phyloP scores from a whole-genome alignment of 352 stramenopile genomes.

The Pythium folliculosum region DNA sequence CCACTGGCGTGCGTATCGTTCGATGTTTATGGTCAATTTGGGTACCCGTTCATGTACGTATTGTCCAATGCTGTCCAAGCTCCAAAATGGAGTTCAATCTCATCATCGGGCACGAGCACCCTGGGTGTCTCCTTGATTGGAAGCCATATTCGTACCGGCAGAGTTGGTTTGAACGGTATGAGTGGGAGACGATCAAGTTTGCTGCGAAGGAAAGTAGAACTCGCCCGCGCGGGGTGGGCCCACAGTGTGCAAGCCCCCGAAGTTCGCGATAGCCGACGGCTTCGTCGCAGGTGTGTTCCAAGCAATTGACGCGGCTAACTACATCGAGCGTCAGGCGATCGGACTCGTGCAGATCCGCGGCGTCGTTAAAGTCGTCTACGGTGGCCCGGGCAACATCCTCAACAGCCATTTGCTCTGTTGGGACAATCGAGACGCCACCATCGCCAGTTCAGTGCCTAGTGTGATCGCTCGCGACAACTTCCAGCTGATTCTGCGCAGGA shows the following conservation, averaged over 20 bases:
- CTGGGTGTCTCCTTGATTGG: no score
- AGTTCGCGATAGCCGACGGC: slow-evolving; percentile 30
- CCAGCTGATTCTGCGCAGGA: slow-evolving; percentile 29
- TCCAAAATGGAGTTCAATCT: no score
- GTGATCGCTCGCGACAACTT: slow-evolving; percentile 22
- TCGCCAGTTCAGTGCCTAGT: slow-evolving; percentile 19
- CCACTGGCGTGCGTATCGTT: no score
- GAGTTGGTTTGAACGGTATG: not conserved
- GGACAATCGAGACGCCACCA: slow-evolving; percentile 30
- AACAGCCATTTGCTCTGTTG: slow-evolving; percentile 37
- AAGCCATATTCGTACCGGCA: no score
- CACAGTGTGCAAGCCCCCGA: slow-evolving; percentile 13
- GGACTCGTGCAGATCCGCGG: slow-evolving; percentile 27
- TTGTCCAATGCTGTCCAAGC: not conserved
- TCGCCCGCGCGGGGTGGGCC: not conserved
- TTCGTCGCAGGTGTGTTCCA: slow-evolving; percentile 27
- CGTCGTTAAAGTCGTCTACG: slow-evolving; percentile 33
- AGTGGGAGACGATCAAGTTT: not conserved
- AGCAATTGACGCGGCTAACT: slow-evolving; percentile 18
- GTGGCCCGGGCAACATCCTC: slow-evolving; percentile 26
- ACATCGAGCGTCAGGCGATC: slow-evolving; percentile 25
- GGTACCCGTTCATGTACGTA: no score
- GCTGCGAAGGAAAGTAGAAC: slow-evolving; percentile 1
- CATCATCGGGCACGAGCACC: no score
- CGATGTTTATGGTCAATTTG: no score